These are phyloP conservation scores for Mycena pura DNA, from an alignment of 768 basidiomycete species.

Conservation along the genomic window DNA sequence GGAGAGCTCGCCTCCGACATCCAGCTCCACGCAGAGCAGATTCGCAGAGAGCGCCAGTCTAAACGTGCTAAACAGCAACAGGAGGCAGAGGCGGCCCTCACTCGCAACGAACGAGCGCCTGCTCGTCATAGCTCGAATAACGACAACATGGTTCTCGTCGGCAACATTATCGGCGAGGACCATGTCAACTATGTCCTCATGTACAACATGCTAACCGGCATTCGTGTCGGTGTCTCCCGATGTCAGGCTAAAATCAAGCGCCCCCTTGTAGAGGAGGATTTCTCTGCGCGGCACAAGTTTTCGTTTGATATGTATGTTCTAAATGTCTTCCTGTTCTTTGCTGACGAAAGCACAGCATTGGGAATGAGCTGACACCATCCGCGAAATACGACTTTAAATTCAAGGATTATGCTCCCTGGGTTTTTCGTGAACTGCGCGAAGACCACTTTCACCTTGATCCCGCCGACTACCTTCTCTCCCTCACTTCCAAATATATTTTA, in stretches of 20 bases:
- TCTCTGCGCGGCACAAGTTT: constrained; percentile 88
- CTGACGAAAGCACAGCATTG: constrained; percentile 60
- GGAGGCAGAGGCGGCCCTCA: constrained; percentile 66
- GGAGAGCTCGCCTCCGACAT: constrained; percentile 81
- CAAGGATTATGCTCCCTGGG: constrained; percentile 99
- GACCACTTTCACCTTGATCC: constrained; percentile 95
- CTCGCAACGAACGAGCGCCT: constrained; percentile 33
- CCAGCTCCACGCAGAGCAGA: constrained; percentile 86
- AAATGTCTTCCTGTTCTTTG: neutral
- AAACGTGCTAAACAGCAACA: constrained; percentile 74
- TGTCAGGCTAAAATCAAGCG: constrained; percentile 96
- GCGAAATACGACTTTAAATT: constrained; percentile 99
- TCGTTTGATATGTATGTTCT: constrained; percentile 93
- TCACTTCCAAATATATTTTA: constrained; percentile 97
- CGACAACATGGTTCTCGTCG: constrained; percentile 39
- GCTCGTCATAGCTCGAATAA: constrained; percentile 18
- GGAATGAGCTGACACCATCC: constrained; percentile 97
- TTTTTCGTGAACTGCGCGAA: constrained; percentile 95
- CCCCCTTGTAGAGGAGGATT: constrained; percentile 85
- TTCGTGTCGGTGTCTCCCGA: constrained; percentile 93
- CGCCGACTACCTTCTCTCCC: constrained; percentile 94
- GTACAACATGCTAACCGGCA: constrained; percentile 99
- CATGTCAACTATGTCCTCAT: constrained; percentile 99
- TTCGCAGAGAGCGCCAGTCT: constrained; percentile 76
- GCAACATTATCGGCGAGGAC: constrained; percentile 96